Conservation (phyloP, 805 yeast genomes). For the Wickerhamomyces hampshirensis region DNA sequence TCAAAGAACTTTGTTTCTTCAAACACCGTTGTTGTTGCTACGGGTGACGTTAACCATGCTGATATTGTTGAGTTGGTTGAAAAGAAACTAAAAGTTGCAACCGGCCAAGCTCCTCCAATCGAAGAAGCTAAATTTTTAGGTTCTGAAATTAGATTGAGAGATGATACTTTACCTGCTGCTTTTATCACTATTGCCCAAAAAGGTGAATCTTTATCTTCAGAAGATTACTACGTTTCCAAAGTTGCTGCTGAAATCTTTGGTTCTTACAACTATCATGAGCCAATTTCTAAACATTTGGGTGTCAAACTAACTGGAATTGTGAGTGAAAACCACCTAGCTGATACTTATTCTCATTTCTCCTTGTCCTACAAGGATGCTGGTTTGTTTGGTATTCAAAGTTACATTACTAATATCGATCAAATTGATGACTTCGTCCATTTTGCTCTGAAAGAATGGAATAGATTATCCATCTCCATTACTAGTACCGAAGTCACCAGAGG, state of each 20-base stretch:
- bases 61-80: slow-evolving; percentile 64
- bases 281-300: slow-evolving; percentile 54
- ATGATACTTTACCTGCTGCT: slow-evolving; percentile 79
- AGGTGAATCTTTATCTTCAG: slow-evolving; percentile 62
- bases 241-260: slow-evolving; percentile 68
- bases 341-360: slow-evolving; percentile 67
- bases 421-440: slow-evolving; percentile 79
- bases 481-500: slow-evolving; percentile 78
- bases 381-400: slow-evolving; percentile 77
- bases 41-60: slow-evolving; percentile 71
- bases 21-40: slow-evolving; percentile 63
- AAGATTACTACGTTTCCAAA: slow-evolving; percentile 63
- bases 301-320: slow-evolving; percentile 67
- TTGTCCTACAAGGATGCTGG: slow-evolving; percentile 72
- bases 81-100: slow-evolving; percentile 40
- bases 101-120: slow-evolving; percentile 45
- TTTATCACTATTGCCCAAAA: slow-evolving; percentile 71
- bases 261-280: slow-evolving; percentile 48
- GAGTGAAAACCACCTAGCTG: slow-evolving; percentile 68
- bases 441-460: slow-evolving; percentile 82
- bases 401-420: slow-evolving; percentile 50
- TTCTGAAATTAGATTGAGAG: slow-evolving; percentile 84
- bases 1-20: slow-evolving; percentile 53
- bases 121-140: slow-evolving; percentile 69
- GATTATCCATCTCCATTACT: slow-evolving; percentile 69